Percentiles rank a stretch among this genome's conserved stretches.
Evolutionary conservation across 768 basidiomycete genomes (phyloP).

Genomic region (Podaxis sp.): DNA sequence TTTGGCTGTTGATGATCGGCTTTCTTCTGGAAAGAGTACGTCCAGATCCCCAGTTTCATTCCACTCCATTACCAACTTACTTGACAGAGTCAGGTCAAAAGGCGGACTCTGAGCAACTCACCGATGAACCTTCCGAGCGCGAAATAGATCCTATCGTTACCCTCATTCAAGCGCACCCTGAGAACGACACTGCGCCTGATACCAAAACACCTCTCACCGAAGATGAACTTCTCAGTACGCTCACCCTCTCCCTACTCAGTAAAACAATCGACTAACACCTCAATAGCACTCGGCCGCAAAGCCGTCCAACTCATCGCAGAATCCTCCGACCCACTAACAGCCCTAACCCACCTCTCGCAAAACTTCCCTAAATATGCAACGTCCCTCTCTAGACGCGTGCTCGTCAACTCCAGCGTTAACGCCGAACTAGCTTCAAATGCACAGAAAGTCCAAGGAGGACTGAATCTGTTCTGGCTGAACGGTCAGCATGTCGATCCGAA

Average conservation of each 20-base stretch:
- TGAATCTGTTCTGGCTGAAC: conserved; percentile 77
- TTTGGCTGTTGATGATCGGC: conserved; percentile 86
- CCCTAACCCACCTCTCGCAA: conserved; percentile 71
- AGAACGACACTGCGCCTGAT: conserved; percentile 37
- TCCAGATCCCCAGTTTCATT: not conserved
- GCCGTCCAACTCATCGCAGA: conserved; percentile 73
- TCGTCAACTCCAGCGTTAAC: conserved; percentile 45
- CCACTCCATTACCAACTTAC: not conserved
- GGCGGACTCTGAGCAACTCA: conserved; percentile 16
- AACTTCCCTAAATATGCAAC: conserved; percentile 89
- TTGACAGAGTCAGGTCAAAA: conserved; percentile 12
- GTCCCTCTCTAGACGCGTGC: conserved; percentile 69
- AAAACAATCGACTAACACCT: conserved; percentile 4
- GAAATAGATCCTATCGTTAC: conserved; percentile 34
- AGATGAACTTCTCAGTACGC: conserved; percentile 57
- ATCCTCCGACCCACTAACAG: conserved; percentile 51
- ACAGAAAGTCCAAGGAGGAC: conserved; percentile 48
- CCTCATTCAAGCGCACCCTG: conserved; percentile 40
- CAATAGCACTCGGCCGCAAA: conserved; percentile 66
- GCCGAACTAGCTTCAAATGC: conserved; percentile 62
- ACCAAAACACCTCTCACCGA: conserved; percentile 43
- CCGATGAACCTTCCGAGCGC: conserved; percentile 26
- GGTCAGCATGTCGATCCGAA: conserved; percentile 60
- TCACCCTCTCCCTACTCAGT: not conserved
- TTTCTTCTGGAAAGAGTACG: conserved; percentile 29